These are phyloP conservation scores for Brassica rapa DNA, from an alignment of 345 rosid species.

Conservation along the genomic window DNA sequence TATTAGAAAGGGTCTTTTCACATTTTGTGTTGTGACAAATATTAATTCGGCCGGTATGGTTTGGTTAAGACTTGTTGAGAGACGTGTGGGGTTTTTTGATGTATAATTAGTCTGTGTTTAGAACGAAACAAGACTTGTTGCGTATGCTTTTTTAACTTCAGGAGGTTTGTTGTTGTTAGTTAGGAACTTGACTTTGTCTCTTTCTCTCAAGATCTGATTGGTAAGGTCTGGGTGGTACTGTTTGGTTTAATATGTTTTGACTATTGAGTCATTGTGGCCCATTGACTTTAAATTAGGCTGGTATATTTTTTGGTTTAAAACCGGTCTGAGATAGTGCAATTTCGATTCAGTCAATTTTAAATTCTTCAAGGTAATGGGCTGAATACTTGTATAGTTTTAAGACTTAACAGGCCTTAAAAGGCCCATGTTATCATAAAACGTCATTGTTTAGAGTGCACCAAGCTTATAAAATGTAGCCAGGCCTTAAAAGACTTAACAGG, in stretches of 20 bases:
- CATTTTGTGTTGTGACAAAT: constrained; percentile 11
- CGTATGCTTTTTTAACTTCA: no score
- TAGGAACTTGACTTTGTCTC: neutral
- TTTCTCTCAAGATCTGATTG: neutral
- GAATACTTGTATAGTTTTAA: neutral
- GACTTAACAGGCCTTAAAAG: neutral
- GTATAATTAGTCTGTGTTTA: neutral
- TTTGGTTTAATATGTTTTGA: neutral
- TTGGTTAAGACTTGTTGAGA: neutral
- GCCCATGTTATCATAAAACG: neutral
- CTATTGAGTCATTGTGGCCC: neutral
- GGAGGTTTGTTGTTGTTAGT: neutral
- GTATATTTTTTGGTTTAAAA: neutral
- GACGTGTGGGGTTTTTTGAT: no score
- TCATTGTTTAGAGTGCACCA: neutral
- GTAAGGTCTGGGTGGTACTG: neutral
- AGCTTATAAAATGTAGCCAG: constrained; percentile 13
- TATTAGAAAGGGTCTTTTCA: constrained; percentile 14
- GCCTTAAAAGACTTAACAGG: no score
- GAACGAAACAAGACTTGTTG: no score
- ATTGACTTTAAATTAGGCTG: neutral
- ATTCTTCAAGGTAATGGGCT: constrained; percentile 1
- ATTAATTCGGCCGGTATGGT: no score
- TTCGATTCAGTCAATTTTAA: neutral
- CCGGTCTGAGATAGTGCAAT: neutral